Evolutionary conservation across 805 yeast genomes (phyloP), one percentile per base, ranked within the genome.

Genomic region (Vanderwaltozyma verrucispora): DNA sequence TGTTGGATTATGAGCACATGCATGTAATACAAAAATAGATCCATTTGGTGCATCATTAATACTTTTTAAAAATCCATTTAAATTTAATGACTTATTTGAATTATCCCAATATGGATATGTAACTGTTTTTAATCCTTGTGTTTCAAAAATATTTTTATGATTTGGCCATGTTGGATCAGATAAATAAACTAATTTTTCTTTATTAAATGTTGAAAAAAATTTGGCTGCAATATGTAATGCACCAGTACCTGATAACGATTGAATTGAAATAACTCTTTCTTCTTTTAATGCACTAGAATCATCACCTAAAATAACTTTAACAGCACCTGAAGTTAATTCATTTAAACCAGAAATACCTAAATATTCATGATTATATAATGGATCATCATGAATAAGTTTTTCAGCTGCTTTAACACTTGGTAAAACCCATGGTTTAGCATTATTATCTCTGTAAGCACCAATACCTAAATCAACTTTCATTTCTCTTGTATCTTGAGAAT

Each of bases 81-180:
- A 60, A 56, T 84, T 81, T 49, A 89, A 70, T 3, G 78, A 65
- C 62, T 84, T 84, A 39, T 79, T 73, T 16, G 65, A 68, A 38
- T 69, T 66, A 54, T 89, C 73, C 88, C 95, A 92, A 69, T 92
- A 89, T 18, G 95, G 87, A 58, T 92, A 89, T 14, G 67, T 61
- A 27, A 68, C 75, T 28, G 80, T 78, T 47, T 70, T 64, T 37
- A 84, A 68, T 5, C 94, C 95, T 43, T 75, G 68, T 37, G 72
- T 64, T 47, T 72, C 68, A 59, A 88, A 92, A 48, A 89, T 83
- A 58, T 80, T 87, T 58, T 72, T 69, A 65, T 89, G 98, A 68
- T 92, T 92, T 37, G 92, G 95, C 98, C 98, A 89, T n/a, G 97
- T 87, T 47, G 98, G 98, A 41, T 72, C 65, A 12, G 95, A 82